phyloP scores from a whole-genome alignment of 2,329 filamentous ascomycete species.

The Aspergillus carbonarius region DNA sequence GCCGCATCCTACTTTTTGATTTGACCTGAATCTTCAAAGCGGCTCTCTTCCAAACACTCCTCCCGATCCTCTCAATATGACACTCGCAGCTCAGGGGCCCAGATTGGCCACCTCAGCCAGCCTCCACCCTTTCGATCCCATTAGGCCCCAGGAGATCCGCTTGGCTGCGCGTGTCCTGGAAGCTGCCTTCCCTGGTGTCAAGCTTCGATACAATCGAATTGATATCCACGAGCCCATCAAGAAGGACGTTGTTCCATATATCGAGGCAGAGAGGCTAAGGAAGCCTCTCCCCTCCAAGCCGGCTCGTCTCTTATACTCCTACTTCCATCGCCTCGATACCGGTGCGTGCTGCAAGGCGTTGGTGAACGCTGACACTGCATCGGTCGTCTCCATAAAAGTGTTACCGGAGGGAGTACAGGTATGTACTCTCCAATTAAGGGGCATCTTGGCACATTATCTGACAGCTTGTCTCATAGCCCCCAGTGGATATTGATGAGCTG shows the following conservation, averaged over 20 bases:
- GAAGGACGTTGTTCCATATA: constrained; percentile 56
- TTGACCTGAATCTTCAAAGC: neutral
- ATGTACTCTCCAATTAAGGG: constrained; percentile 8
- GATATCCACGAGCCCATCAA: constrained; percentile 66
- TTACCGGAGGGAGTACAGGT: constrained; percentile 50
- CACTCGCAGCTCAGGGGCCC: constrained; percentile 14
- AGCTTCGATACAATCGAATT: constrained; percentile 62
- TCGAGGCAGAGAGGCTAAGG: constrained; percentile 61
- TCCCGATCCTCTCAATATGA: constrained; percentile 7
- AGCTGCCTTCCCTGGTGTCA: constrained; percentile 35
- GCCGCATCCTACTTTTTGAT: neutral
- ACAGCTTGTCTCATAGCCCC: constrained; percentile 52
- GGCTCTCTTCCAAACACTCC: neutral
- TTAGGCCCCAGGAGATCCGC: constrained; percentile 39
- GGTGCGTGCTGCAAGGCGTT: constrained; percentile 42
- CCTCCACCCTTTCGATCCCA: constrained; percentile 40
- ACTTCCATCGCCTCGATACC: constrained; percentile 44
- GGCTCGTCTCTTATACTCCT: constrained; percentile 54
- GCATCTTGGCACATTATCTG: constrained; percentile 43
- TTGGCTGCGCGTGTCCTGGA: constrained; percentile 38
- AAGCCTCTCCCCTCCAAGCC: constrained; percentile 51
- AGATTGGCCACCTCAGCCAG: constrained; percentile 18
- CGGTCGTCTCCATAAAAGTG: constrained; percentile 39
- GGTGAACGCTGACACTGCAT: constrained; percentile 42
- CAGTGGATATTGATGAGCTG: constrained; percentile 61